phyloP scores from a whole-genome alignment of 257 asterid genomes.

The Forsythia viridissima region DNA sequence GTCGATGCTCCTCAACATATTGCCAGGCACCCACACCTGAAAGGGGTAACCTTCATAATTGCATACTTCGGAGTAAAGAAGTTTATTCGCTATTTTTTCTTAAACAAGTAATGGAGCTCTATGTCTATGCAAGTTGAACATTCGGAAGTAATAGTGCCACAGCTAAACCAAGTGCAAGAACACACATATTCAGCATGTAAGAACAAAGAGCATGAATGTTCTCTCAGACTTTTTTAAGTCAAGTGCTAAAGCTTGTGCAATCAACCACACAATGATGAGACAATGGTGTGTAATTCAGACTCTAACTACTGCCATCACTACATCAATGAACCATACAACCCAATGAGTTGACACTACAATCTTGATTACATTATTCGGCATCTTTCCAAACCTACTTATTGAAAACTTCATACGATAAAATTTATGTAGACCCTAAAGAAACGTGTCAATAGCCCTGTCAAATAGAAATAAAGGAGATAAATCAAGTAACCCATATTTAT shows the following conservation, averaged over 20 bases:
- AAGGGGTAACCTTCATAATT: conserved; percentile 37
- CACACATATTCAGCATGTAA: background rate
- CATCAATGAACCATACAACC: background rate
- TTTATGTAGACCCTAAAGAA: background rate
- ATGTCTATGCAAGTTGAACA: background rate
- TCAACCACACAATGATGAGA: background rate
- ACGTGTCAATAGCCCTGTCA: background rate
- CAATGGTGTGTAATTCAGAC: background rate
- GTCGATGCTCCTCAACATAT: conserved; percentile 77
- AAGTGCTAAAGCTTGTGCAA: background rate
- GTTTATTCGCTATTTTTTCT: background rate
- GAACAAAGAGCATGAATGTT: conserved; percentile 4
- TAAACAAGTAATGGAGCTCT: conserved; percentile 9
- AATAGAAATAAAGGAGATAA: background rate
- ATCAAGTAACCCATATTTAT: background rate
- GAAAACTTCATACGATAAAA: background rate
- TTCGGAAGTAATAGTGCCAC: background rate
- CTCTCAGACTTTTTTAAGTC: background rate
- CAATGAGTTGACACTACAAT: background rate
- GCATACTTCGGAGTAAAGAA: conserved; percentile 13
- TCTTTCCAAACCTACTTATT: background rate
- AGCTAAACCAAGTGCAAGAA: background rate
- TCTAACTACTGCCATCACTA: background rate
- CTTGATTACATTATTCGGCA: background rate
- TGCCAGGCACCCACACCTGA: conserved; percentile 93